Evolutionary conservation across 2,329 filamentous ascomycete genomes (phyloP).

Genomic region (Paecilomyces variotii): DNA sequence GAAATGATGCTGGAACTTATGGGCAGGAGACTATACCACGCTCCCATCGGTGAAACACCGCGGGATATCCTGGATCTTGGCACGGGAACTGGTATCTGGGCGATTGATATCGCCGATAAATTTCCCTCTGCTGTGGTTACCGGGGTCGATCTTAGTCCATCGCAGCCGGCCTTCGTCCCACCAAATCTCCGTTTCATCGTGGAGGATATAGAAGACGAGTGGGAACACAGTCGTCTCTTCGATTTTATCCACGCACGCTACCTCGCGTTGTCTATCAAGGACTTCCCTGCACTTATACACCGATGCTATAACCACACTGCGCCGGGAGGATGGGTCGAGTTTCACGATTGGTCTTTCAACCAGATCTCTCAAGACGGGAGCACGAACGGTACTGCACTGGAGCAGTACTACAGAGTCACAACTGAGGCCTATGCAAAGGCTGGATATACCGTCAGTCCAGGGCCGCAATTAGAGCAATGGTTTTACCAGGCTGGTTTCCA

Average conservation of each 20-base stretch:
- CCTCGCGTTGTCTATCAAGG: slow-evolving; percentile 5
- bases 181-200: neutral
- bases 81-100: slow-evolving; percentile 30
- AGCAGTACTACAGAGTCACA: neutral
- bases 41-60: slow-evolving; percentile 7
- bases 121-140: slow-evolving; percentile 30
- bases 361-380: neutral
- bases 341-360: slow-evolving; percentile 4
- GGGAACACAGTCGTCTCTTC: slow-evolving; percentile 8
- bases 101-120: slow-evolving; percentile 23
- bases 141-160: slow-evolving; percentile 23
- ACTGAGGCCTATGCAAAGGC: neutral
- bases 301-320: slow-evolving; percentile 18
- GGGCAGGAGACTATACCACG: slow-evolving; percentile 4
- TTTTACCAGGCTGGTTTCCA: slow-evolving; percentile 5
- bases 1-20: slow-evolving; percentile 6
- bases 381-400: neutral
- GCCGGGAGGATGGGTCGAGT: slow-evolving; percentile 7
- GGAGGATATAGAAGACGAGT: slow-evolving; percentile 9
- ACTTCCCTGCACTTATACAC: slow-evolving; percentile 7
- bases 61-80: slow-evolving; percentile 24
- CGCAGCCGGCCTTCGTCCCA: neutral
- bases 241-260: slow-evolving; percentile 13
- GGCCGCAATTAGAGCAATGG: slow-evolving; percentile 2
- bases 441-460: neutral